Evolutionary conservation across 495 filamentous ascomycete genomes (phyloP).

Genomic region (Cercophora samala): DNA sequence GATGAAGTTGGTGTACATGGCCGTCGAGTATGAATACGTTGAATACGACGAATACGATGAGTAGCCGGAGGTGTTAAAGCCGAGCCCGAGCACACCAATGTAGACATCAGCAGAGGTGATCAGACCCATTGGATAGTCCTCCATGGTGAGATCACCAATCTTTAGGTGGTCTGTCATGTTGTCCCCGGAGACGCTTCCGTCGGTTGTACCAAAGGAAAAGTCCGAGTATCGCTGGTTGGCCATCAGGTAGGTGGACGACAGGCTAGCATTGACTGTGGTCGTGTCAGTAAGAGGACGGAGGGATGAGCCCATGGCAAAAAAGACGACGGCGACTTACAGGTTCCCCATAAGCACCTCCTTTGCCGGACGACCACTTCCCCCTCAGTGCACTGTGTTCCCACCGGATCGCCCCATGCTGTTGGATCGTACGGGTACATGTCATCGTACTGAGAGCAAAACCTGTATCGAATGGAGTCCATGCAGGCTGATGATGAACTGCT

Average conservation of each 20-base stretch:
- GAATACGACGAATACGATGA: background rate
- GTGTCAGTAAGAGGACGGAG: background rate
- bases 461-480: too few species aligned
- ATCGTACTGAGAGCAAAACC: conserved; percentile 20
- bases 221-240: conserved; percentile 45
- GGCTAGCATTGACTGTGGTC: background rate
- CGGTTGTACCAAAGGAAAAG: conserved; percentile 71
- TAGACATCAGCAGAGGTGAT: conserved; percentile 55
- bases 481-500: conserved; percentile 23
- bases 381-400: background rate
- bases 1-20: conserved; percentile 67
- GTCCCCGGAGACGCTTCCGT: conserved; percentile 60
- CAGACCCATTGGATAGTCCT: conserved; percentile 70
- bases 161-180: conserved; percentile 68
- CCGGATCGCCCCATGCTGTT: background rate
- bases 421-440: conserved; percentile 15
- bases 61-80: conserved; percentile 59
- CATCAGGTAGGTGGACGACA: conserved; percentile 64
- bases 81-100: conserved; percentile 76
- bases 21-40: conserved; percentile 24
- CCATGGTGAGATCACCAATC: conserved; percentile 58
- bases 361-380: background rate
- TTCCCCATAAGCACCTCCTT: conserved; percentile 22
- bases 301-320: background rate
- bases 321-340: conserved; percentile 50